A percentile compares a stretch with the other conserved stretches of the same genome.
Evolutionary conservation across 2,329 filamentous ascomycete species (phyloP).

Genomic region (Cytospora piceae): DNA sequence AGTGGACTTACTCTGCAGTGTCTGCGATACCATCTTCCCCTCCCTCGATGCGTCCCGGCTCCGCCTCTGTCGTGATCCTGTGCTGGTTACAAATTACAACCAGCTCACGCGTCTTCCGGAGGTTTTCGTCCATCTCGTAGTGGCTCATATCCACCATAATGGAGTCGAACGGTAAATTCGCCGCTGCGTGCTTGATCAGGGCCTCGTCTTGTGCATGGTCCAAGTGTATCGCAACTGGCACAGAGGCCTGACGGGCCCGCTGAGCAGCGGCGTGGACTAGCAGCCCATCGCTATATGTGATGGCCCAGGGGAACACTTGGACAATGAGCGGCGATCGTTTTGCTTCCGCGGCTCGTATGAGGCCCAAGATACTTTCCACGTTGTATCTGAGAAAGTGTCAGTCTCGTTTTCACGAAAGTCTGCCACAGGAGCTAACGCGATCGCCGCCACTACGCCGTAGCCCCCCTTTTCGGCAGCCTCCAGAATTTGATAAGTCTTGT

Average conservation of each 20-base stretch:
- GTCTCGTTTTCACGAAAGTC: neutral
- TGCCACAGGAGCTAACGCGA: slow-evolving; percentile 15
- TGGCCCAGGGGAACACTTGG: slow-evolving; percentile 72
- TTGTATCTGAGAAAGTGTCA: slow-evolving; percentile 51
- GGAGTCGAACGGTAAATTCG: slow-evolving; percentile 61
- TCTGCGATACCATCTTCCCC: slow-evolving; percentile 70
- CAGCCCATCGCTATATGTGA: slow-evolving; percentile 60
- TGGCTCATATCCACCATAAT: slow-evolving; percentile 80
- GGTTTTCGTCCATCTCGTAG: slow-evolving; percentile 72
- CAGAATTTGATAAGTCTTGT: slow-evolving; percentile 28
- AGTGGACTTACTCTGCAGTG: slow-evolving; percentile 50
- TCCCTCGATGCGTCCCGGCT: slow-evolving; percentile 69
- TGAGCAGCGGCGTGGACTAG: slow-evolving; percentile 56
- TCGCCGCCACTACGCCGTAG: slow-evolving; percentile 26
- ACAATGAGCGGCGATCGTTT: slow-evolving; percentile 67
- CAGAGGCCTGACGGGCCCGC: slow-evolving; percentile 53
- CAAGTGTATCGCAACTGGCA: slow-evolving; percentile 62
- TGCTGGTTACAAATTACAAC: slow-evolving; percentile 65
- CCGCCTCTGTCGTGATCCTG: slow-evolving; percentile 71
- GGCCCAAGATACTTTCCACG: slow-evolving; percentile 64
- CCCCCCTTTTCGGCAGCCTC: slow-evolving; percentile 26
- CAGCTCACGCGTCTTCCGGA: slow-evolving; percentile 65
- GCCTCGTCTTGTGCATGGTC: slow-evolving; percentile 64
- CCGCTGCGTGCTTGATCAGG: slow-evolving; percentile 57
- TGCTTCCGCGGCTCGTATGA: slow-evolving; percentile 53